Base-by-base conservation (phyloP, 768 basidiomycete species). In the Leccinum variicolor region DNA sequence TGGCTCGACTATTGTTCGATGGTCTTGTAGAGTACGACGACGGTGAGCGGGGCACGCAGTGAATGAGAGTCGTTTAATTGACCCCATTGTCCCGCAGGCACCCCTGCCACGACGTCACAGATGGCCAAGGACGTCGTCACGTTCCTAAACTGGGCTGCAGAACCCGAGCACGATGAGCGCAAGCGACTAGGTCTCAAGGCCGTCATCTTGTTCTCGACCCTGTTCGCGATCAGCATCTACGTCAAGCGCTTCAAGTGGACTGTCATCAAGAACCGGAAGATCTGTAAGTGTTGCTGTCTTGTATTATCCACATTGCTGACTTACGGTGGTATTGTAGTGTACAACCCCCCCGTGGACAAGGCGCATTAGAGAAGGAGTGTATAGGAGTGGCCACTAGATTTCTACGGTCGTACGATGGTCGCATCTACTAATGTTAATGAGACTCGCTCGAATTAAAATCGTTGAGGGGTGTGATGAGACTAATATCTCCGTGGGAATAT, bases 41-140 rank as follows among this genome's bases (percentile, higher is more conserved):
- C 71, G 94, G 93, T 89, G 60, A 64, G 84, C 66, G 23, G 39
- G 5, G 19, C 53, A 33, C 41, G 10, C 52, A 48, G 21, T 11
- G 19, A 39, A 2, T 15, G 13, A 11, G 5, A 9, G 48, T 49
- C 2, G 5, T 19, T 39, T 19, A 39, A 50, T 41, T 70, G 34
- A 72, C 43, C 1, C 58, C 25, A 29, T 45, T 17, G 48, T 23
- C n/a, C 45, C 43, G 15, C 49, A 94, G 92, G 90, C 50, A 98
- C 97, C 4, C 94, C 97, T 14, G 92, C 96, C 13, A 99, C 97
- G 50, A 88, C 94, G 6, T 91, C 93, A 6, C 97, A 99, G 74
- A 95, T 99, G 96, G 96, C 97, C 65, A 99, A 98, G 82, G 97
- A 99, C 69, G 94, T 99, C 54, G 84, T 84, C 48, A 92, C 90